Evolutionary conservation across 2,329 filamentous ascomycete species (phyloP), one percentile per base, ranked within the genome.

Genomic region (Fusarium guadeloupense): DNA sequence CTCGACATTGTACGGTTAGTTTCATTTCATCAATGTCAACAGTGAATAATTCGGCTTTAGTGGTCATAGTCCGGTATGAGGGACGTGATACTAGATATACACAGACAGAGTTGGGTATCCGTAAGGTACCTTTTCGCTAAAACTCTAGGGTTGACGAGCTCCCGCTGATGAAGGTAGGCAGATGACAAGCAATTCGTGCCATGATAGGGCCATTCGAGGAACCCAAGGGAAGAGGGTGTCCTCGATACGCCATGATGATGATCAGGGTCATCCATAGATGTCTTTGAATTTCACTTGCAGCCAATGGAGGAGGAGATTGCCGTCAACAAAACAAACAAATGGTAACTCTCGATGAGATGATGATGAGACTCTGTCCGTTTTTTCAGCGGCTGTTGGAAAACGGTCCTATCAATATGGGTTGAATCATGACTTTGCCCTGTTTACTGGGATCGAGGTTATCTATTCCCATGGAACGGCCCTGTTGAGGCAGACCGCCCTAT

Each of bases 401-500:
- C 33, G 9, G 16, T 16, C 33, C 33, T 17, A 16, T 19, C 12
- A 4, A 9, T 9, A 17, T 17, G 33, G 16, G 19, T 34, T 10
- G 5, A 10, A 10, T 9, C 12, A 9, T 19, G 25, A 40, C 28
- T 43, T n/a, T 35, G 59, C 20, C 49, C 54, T 58, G 28, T 41
- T 44, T 64, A 42, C 46, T 44, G 40, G 55, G 56, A 64, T 64
- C 31, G 41, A 52, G 35, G 26, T 44, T 64, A 56, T 53, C 61
- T 46, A 61, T 54, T 59, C 56, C 47, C 61, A 58, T 46, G 61
- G 61, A 42, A 62, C 46, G 37, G 39, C 49, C 61, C 35, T 64
- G 41, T 17, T 25, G 46, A 28, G 38, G 25, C 48, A 47, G 50
- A 54, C 44, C 44, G 61, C 61, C 57, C 53, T 65, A 30, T 50